Evolutionary conservation across 495 filamentous ascomycete species (phyloP).

Genomic region (Podospora didyma): DNA sequence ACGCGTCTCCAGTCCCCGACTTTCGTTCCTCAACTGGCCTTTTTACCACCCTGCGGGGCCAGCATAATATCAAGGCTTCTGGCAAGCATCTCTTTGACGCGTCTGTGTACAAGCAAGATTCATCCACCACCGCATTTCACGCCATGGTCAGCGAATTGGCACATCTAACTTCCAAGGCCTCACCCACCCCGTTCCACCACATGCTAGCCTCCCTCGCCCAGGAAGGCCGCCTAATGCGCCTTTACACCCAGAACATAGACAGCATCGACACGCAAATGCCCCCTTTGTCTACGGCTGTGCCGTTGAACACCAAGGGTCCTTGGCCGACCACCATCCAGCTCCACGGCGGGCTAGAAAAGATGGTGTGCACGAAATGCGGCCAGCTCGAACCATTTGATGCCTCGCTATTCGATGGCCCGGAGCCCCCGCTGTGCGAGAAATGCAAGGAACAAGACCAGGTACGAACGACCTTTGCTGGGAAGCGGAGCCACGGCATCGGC

Average conservation of each 20-base stretch:
- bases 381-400: slow-evolving; percentile 71
- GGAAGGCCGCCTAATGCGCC: slow-evolving; percentile 81
- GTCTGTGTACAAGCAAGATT: slow-evolving; percentile 89
- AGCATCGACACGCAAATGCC: slow-evolving; percentile 83
- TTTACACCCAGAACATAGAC: slow-evolving; percentile 97
- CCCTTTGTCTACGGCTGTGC: slow-evolving; percentile 73
- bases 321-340: slow-evolving; percentile 94
- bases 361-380: slow-evolving; percentile 92
- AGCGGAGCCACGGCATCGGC: slow-evolving; percentile 91
- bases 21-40: slow-evolving; percentile 88
- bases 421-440: slow-evolving; percentile 73
- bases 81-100: slow-evolving; percentile 97
- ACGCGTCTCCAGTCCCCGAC: slow-evolving; percentile 71
- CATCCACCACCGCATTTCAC: slow-evolving; percentile 84
- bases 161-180: slow-evolving; percentile 63
- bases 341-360: slow-evolving; percentile 89
- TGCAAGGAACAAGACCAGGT: slow-evolving; percentile 73
- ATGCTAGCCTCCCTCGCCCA: slow-evolving; percentile 86
- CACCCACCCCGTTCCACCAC: slow-evolving; percentile 89
- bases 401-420: slow-evolving; percentile 76
- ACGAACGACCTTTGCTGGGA: slow-evolving; percentile 72
- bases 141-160: slow-evolving; percentile 90
- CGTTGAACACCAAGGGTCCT: slow-evolving; percentile 66
- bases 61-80: slow-evolving; percentile 87
- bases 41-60: slow-evolving; percentile 74